A percentile compares a stretch with the other conserved stretches of the same genome.
These are phyloP conservation scores for Xylaria palmicola DNA, from an alignment of 495 filamentous ascomycete genomes.

Conservation along the genomic window DNA sequence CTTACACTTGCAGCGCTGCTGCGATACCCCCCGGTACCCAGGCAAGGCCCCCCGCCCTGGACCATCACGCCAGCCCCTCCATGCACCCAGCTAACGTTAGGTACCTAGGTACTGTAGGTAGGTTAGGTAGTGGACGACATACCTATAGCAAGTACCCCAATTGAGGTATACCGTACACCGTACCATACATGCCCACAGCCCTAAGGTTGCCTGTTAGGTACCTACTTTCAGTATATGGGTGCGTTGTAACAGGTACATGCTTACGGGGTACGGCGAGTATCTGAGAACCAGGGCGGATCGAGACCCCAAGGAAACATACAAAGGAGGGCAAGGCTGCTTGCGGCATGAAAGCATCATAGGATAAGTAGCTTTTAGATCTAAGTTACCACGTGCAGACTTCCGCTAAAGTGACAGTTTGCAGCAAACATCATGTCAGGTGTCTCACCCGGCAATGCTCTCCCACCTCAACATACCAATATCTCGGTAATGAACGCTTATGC, in stretches of 20 bases:
- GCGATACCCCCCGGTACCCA: neutral
- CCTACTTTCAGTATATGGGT: no score
- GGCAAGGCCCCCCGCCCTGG: no score
- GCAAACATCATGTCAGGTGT: neutral
- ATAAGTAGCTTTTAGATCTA: neutral
- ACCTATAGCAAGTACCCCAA: neutral
- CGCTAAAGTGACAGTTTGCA: slow-evolving; percentile 2
- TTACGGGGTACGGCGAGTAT: no score
- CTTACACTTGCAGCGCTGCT: neutral
- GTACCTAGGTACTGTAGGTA: neutral
- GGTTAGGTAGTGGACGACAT: neutral
- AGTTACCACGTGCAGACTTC: neutral
- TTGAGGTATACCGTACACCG: no score
- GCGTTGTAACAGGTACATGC: no score
- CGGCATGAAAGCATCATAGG: neutral
- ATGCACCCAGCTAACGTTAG: neutral
- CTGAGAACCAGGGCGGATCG: no score
- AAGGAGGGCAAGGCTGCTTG: slow-evolving; percentile 5
- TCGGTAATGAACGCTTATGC: no score
- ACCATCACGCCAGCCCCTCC: neutral
- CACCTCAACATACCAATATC: no score
- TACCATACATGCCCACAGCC: no score
- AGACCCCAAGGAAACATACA: neutral
- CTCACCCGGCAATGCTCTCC: no score
- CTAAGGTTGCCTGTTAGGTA: no score